Percentiles rank a stretch among this genome's conserved stretches.
Evolutionary conservation across 2,329 filamentous ascomycete genomes (phyloP).

Genomic region (Colletotrichum nymphaeae): DNA sequence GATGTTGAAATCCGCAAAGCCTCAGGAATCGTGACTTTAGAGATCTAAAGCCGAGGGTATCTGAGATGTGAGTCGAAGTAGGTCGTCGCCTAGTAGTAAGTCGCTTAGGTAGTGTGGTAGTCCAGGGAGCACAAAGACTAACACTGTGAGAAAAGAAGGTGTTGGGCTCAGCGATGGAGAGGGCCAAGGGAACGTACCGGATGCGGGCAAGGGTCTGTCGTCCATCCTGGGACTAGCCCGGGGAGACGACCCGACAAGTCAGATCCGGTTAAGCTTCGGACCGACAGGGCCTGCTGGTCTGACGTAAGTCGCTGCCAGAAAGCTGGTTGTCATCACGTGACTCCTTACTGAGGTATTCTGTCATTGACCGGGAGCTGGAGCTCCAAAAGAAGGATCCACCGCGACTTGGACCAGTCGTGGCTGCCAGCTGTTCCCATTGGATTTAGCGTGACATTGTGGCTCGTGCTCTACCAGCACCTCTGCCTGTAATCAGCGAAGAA

Average conservation of each 20-base stretch:
- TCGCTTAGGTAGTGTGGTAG: not conserved
- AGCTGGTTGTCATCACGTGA: not conserved
- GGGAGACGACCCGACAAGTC: conserved; percentile 1
- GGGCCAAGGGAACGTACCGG: conserved; percentile 26
- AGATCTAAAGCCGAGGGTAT: not conserved
- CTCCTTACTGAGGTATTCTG: not conserved
- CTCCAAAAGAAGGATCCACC: conserved; percentile 9
- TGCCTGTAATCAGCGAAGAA: conserved; percentile 37
- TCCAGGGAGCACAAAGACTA: conserved; percentile 12
- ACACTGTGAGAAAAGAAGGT: conserved; percentile 16
- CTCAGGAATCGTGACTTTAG: not conserved
- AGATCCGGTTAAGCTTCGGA: conserved; percentile 30
- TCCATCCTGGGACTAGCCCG: conserved; percentile 8
- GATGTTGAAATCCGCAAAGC: not conserved
- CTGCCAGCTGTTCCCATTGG: conserved; percentile 17
- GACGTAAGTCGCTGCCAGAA: not conserved
- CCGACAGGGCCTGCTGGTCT: not conserved
- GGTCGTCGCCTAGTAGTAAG: not conserved
- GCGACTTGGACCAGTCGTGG: conserved; percentile 9
- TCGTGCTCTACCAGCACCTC: conserved; percentile 34
- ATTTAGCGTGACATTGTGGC: conserved; percentile 27
- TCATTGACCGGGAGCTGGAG: conserved; percentile 1
- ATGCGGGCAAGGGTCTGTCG: conserved; percentile 27
- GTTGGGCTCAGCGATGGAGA: conserved; percentile 15
- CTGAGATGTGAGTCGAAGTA: not conserved